Conservation (phyloP, 2,329 filamentous ascomycete genomes). For the Nemania sp. region DNA sequence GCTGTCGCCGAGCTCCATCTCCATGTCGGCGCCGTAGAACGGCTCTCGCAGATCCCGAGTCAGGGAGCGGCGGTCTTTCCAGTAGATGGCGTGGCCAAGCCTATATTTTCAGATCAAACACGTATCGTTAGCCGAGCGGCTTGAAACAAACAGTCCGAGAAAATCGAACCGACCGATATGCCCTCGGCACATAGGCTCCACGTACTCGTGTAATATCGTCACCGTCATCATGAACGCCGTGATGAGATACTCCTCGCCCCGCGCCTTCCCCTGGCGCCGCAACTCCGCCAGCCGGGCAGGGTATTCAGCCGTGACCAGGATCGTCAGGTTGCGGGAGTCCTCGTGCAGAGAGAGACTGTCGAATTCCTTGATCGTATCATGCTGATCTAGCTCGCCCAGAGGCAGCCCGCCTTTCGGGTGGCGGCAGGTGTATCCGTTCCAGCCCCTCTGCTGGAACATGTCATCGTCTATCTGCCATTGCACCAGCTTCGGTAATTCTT, state of each 20-base stretch:
- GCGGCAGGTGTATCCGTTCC: conserved; percentile 43
- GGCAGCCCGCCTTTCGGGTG: conserved; percentile 34
- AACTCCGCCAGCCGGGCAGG: conserved; percentile 36
- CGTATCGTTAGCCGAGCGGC: not conserved
- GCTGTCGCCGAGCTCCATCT: conserved; percentile 45
- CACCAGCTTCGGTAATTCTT: conserved; percentile 30
- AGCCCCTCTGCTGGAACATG: conserved; percentile 39
- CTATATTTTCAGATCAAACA: conserved; percentile 27
- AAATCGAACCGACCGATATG: not conserved
- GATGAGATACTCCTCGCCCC: conserved; percentile 41
- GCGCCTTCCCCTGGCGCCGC: conserved; percentile 29
- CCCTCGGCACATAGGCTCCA: not conserved
- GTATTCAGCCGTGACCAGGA: conserved; percentile 40
- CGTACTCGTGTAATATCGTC: conserved; percentile 43
- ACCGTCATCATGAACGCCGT: conserved; percentile 43
- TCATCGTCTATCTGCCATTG: conserved; percentile 41
- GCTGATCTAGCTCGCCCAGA: conserved; percentile 34
- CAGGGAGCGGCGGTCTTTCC: conserved; percentile 39
- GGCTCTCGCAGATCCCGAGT: conserved; percentile 39
- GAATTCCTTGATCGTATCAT: conserved; percentile 34
- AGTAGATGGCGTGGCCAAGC: conserved; percentile 42
- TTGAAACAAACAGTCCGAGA: not conserved
- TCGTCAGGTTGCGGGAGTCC: conserved; percentile 33
- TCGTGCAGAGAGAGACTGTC: conserved; percentile 29
- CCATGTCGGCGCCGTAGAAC: conserved; percentile 43